Evolutionary conservation across 148 eudicot genomes (phyloP), one percentile per base, ranked within the genome.

Genomic region (Diospyros kaki): DNA sequence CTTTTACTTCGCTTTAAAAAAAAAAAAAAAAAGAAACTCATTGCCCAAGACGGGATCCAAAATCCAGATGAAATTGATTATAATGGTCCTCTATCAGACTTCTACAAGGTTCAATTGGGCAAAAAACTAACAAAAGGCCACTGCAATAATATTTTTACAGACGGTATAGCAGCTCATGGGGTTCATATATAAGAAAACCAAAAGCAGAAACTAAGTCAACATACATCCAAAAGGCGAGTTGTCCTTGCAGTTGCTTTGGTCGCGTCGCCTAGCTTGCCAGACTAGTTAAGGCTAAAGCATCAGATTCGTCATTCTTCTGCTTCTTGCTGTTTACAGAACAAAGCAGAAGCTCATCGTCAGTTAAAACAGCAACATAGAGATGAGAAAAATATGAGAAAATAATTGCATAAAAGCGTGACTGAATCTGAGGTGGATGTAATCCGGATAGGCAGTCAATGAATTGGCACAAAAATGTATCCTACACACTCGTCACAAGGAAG

Each of bases 291-390:
- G 69, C 54, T 62, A 44, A 63, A 63, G 69, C 11, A 53, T 53
- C 44, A 4, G 62, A 51, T 69, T 48, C 46, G 15, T 66, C 79
- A 39, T 70, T 69, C 75, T 77, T 50, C 63, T 17, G 9, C 50
- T 9, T 55, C 75, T 28, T 54, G 28, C 79, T 77, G 75, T 77
- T 62, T 38, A 62, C 69, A 58, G 41, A 71, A 63, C 54, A 77
- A 77, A 70, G 41, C 1, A 45, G 42, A 17, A 56, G 48, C 73
- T 59, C 11, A 58, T 45, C 58, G 18, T 14, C 12, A 40, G 3
- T 42, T 12, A 61, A 62, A 61, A 28, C 11, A 52, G 5, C 4
- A 51, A 39, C 48, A 38, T 6, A 9, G 2, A 45, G 28, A 55
- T 28, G 28, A 28, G 28, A 9, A 15, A 28, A 63, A n/a, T 44